Conservation (phyloP, 2,329 filamentous ascomycete species). For the Pyrenophora teres region DNA sequence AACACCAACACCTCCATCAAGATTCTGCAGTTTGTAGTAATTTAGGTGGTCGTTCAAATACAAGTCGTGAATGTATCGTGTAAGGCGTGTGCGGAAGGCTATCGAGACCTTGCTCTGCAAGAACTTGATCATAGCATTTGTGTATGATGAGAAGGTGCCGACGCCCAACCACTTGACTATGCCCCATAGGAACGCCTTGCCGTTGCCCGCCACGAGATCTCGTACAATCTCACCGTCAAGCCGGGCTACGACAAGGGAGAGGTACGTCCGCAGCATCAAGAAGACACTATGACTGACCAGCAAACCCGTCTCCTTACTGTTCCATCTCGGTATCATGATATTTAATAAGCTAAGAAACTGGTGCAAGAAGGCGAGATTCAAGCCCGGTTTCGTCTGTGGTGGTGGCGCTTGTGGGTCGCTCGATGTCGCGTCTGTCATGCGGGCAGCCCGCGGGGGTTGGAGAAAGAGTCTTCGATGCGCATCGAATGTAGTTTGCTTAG, state of each 20-base stretch:
- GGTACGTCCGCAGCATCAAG: constrained; percentile 87
- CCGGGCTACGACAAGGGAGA: constrained; percentile 89
- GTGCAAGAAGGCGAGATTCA: constrained; percentile 94
- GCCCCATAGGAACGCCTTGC: constrained; percentile 83
- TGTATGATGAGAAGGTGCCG: constrained; percentile 91
- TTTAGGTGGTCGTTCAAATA: constrained; percentile 94
- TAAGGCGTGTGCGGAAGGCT: constrained; percentile 92
- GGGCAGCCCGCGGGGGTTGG: constrained; percentile 83
- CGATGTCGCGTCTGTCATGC: constrained; percentile 65
- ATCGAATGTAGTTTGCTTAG: constrained; percentile 92
- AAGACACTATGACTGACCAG: constrained; percentile 88
- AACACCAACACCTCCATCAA: constrained; percentile 90
- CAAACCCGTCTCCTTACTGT: constrained; percentile 91
- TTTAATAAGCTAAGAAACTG: constrained; percentile 95
- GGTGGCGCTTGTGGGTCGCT: constrained; percentile 71
- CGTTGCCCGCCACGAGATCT: constrained; percentile 93
- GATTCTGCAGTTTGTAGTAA: constrained; percentile 92
- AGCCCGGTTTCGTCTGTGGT: constrained; percentile 85
- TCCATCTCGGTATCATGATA: constrained; percentile 96
- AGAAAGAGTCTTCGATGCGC: constrained; percentile 92
- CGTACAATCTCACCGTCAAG: constrained; percentile 95
- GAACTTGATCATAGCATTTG: constrained; percentile 99
- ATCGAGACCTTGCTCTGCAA: constrained; percentile 98
- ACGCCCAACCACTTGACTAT: constrained; percentile 95
- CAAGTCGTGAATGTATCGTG: constrained; percentile 94